Percentiles rank a stretch among this genome's conserved stretches.
These are phyloP conservation scores for Aspergillus diversus DNA, from an alignment of 495 filamentous ascomycete species.

Conservation along the genomic window DNA sequence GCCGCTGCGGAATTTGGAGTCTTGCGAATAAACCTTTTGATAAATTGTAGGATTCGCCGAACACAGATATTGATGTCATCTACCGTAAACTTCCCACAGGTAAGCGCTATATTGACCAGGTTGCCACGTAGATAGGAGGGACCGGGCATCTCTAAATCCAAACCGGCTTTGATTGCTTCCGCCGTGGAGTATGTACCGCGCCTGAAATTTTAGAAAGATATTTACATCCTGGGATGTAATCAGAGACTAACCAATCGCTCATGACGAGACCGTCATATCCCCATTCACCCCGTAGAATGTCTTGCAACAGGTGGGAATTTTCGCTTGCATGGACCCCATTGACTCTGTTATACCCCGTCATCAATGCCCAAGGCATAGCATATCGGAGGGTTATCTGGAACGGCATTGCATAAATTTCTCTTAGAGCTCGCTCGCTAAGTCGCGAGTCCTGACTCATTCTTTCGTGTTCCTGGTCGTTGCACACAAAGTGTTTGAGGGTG, in stretches of 20 bases:
- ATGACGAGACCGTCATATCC: constrained; percentile 65
- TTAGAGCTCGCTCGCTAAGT: constrained; percentile 61
- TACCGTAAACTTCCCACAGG: constrained; percentile 3
- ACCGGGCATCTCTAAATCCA: constrained; percentile 70
- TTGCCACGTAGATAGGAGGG: constrained; percentile 51
- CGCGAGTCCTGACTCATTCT: constrained; percentile 58
- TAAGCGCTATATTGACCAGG: neutral
- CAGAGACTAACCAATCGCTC: constrained; percentile 51
- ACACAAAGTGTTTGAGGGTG: constrained; percentile 69
- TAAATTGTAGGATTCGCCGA: neutral
- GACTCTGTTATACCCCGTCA: constrained; percentile 73
- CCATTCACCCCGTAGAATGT: constrained; percentile 67
- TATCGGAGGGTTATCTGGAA: constrained; percentile 67
- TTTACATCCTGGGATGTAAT: neutral
- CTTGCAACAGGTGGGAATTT: constrained; percentile 55
- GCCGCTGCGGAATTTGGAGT: no score
- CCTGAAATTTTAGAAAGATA: constrained; percentile 27
- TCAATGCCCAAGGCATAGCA: constrained; percentile 58
- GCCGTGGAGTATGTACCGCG: constrained; percentile 40
- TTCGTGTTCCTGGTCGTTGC: constrained; percentile 66
- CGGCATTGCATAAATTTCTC: constrained; percentile 69
- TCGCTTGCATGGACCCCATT: constrained; percentile 66
- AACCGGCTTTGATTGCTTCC: constrained; percentile 56
- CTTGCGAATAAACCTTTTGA: no score
- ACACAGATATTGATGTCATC: constrained; percentile 30